A percentile compares a stretch with the other conserved stretches of the same genome.
These are phyloP conservation scores for Domatiomyces catenatus DNA, from an alignment of 2,329 filamentous ascomycete species.

Conservation along the genomic window DNA sequence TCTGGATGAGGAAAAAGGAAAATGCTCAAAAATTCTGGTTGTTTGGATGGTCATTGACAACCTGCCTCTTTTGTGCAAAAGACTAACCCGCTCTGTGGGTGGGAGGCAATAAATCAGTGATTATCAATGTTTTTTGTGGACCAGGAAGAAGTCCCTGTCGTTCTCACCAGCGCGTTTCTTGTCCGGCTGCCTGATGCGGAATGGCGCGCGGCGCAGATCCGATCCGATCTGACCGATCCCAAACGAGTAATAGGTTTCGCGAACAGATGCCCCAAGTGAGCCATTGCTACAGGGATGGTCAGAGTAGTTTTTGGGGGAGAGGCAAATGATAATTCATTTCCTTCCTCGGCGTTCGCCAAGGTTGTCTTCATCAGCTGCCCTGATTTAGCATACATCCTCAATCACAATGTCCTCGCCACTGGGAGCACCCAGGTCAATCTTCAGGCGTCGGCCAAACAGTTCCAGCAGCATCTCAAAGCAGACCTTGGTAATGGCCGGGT, in stretches of 20 bases:
- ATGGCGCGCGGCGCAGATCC: not conserved
- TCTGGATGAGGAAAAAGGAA: not conserved
- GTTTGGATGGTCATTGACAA: not conserved
- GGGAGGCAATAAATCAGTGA: too few species aligned
- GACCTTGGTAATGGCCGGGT: slow-evolving; percentile 69
- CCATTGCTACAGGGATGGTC: too few species aligned
- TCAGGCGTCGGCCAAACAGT: slow-evolving; percentile 63
- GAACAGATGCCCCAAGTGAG: not conserved
- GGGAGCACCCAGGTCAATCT: slow-evolving; percentile 58
- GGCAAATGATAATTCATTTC: not conserved
- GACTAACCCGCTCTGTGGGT: not conserved
- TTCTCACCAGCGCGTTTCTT: not conserved
- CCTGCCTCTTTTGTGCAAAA: not conserved
- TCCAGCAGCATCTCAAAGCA: slow-evolving; percentile 87
- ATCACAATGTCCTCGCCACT: slow-evolving; percentile 46
- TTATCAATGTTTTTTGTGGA: not conserved
- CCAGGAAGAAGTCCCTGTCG: too few species aligned
- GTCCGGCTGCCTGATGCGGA: not conserved
- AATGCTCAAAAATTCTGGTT: not conserved
- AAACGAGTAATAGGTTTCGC: not conserved
- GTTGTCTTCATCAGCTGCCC: not conserved
- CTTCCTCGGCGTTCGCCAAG: too few species aligned
- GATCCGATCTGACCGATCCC: not conserved
- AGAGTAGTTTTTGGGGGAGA: too few species aligned
- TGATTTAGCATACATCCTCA: slow-evolving; percentile 54